Evolutionary conservation across 225 moss, liverwort and hornwort species (phyloP).

Genomic region (Antitrichia curtipendula): DNA sequence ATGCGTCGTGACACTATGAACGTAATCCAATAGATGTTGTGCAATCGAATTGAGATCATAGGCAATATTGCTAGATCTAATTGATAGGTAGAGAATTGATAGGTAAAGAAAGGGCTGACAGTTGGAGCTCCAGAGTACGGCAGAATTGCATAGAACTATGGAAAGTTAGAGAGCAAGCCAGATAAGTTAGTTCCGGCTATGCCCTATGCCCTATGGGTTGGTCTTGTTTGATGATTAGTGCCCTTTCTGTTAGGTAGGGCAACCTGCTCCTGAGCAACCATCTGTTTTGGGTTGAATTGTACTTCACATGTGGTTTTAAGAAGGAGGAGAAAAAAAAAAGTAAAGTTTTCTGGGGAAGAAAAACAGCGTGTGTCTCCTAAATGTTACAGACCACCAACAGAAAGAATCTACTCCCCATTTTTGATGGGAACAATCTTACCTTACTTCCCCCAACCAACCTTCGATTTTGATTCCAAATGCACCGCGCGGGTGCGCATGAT

Average conservation of each 20-base stretch:
- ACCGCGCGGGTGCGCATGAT: background rate
- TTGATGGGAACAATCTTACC: background rate
- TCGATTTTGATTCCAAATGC: background rate
- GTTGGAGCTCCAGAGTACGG: rapidly evolving
- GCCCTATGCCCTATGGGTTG: background rate
- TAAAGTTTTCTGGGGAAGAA: background rate
- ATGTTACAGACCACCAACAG: background rate
- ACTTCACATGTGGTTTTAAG: background rate
- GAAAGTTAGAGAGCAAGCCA: too few relatives aligned
- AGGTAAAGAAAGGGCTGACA: too few relatives aligned
- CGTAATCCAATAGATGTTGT: too few relatives aligned
- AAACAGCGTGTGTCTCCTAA: background rate
- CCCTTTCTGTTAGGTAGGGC: background rate
- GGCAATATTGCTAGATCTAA: background rate
- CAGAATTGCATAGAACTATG: background rate
- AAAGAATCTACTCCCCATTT: background rate
- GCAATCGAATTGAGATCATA: background rate
- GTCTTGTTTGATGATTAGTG: background rate
- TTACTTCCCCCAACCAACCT: background rate
- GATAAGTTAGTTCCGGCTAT: too few relatives aligned
- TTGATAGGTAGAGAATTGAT: background rate
- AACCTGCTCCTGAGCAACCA: background rate
- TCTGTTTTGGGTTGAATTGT: background rate
- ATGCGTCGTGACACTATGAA: too few relatives aligned
- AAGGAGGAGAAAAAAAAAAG: background rate